phyloP scores from a whole-genome alignment of 176 grass and related monocot species.

The Musa troglodytarum region DNA sequence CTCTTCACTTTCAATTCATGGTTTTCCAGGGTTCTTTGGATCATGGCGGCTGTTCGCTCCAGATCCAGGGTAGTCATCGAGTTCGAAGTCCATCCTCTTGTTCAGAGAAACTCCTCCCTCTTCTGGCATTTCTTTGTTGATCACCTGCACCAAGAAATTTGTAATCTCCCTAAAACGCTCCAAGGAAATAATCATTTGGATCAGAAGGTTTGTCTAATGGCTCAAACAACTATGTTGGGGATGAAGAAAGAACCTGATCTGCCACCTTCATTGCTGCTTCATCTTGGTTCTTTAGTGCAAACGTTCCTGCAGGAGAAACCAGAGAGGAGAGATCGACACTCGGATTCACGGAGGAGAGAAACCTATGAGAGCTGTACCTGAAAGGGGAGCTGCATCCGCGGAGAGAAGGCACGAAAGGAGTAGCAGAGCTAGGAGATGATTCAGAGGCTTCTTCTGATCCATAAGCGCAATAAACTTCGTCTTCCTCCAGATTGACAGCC shows the following conservation, averaged over 20 bases:
- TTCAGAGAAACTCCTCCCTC: not conserved
- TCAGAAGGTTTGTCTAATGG: too few relatives aligned
- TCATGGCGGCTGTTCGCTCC: conserved; percentile 8
- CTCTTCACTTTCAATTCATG: not conserved
- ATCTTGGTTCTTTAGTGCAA: not conserved
- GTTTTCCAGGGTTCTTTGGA: conserved; percentile 5
- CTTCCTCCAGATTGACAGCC: not conserved
- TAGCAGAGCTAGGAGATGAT: not conserved
- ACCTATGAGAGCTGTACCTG: not conserved
- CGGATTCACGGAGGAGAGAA: not conserved
- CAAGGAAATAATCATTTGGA: too few relatives aligned
- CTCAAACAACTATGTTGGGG: too few relatives aligned
- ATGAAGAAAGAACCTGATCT: not conserved
- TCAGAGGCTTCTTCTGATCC: not conserved
- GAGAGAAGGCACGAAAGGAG: not conserved
- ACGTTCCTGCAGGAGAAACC: not conserved
- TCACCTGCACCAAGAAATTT: not conserved
- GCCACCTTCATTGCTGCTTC: not conserved
- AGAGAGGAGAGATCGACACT: not conserved
- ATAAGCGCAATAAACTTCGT: not conserved
- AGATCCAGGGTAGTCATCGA: conserved; percentile 5
- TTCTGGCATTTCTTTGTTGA: not conserved
- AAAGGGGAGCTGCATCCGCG: not conserved
- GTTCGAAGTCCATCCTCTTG: not conserved
- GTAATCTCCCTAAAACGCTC: not conserved